phyloP scores from a whole-genome alignment of 495 filamentous ascomycete species.

The Neurospora sp. region DNA sequence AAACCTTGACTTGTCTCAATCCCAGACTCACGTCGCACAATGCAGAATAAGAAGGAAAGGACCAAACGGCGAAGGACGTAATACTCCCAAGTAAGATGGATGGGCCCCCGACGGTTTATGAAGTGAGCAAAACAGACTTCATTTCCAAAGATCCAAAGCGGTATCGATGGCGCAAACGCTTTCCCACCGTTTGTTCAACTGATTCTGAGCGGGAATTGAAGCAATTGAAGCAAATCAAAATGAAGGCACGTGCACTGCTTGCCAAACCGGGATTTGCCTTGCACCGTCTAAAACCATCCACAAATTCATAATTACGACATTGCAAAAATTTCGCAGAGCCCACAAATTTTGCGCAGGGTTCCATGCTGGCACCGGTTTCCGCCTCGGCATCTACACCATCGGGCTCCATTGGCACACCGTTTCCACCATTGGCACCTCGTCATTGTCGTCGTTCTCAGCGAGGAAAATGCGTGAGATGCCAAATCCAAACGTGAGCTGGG shows the following conservation, averaged over 20 bases:
- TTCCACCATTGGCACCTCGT: neutral
- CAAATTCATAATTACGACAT: neutral
- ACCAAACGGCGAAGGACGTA: neutral
- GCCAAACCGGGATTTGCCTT: neutral
- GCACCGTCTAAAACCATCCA: neutral
- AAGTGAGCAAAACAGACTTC: neutral
- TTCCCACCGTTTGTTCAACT: neutral
- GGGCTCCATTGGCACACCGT: neutral
- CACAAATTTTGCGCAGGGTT: neutral
- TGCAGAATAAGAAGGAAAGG: neutral
- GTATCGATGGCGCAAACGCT: neutral
- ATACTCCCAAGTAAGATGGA: neutral
- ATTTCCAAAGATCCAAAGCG: neutral
- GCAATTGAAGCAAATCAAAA: neutral
- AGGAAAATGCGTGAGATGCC: neutral
- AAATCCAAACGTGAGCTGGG: neutral
- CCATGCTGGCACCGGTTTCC: neutral
- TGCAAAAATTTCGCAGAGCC: neutral
- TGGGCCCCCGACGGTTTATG: neutral
- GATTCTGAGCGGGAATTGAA: neutral
- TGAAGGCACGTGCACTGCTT: neutral
- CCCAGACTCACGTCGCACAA: neutral
- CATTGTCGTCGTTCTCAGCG: neutral
- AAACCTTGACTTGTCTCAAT: neutral
- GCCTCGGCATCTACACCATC: neutral